A percentile compares a stretch with the other conserved stretches of the same genome.
Conservation (phyloP, 768 basidiomycete species). For the Hemileccinum impolitum region DNA sequence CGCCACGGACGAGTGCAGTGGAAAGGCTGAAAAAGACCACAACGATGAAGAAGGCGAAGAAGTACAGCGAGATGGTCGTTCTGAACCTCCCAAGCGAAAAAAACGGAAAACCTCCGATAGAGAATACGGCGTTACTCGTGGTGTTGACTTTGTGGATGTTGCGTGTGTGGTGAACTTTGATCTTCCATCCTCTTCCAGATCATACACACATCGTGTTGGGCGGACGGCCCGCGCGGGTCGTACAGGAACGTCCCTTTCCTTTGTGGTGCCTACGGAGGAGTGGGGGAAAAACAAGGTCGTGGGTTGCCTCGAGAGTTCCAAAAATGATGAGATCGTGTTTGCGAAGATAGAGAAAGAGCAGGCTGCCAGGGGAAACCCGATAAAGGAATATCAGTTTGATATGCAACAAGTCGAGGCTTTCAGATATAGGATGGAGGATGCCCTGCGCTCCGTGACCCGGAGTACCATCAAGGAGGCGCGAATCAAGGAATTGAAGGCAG, state of each 20-base stretch:
- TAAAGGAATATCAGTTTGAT: conserved; percentile 91
- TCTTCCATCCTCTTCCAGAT: conserved; percentile 79
- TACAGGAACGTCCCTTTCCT: conserved; percentile 88
- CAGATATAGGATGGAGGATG: conserved; percentile 97
- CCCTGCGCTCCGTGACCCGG: conserved; percentile 82
- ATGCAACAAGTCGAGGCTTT: conserved; percentile 97
- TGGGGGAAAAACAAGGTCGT: conserved; percentile 78
- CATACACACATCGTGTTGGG: conserved; percentile 95
- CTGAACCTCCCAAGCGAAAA: conserved; percentile 48
- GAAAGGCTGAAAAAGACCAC: conserved; percentile 48
- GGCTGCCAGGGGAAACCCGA: conserved; percentile 47
- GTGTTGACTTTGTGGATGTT: conserved; percentile 95
- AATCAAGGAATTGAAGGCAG: conserved; percentile 88
- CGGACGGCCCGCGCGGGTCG: conserved; percentile 95
- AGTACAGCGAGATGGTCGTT: background rate
- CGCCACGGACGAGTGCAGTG: conserved; percentile 87
- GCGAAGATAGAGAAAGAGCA: conserved; percentile 75
- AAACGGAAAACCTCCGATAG: conserved; percentile 51
- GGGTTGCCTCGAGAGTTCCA: conserved; percentile 62
- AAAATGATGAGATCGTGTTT: conserved; percentile 65
- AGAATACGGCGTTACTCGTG: conserved; percentile 93
- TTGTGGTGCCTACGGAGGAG: conserved; percentile 66
- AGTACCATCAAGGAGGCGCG: conserved; percentile 86
- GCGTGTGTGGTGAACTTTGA: conserved; percentile 98
- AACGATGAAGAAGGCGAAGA: conserved; percentile 42